These are phyloP conservation scores for Kuraishia cidri DNA, from an alignment of 805 yeast genomes.

Conservation along the genomic window DNA sequence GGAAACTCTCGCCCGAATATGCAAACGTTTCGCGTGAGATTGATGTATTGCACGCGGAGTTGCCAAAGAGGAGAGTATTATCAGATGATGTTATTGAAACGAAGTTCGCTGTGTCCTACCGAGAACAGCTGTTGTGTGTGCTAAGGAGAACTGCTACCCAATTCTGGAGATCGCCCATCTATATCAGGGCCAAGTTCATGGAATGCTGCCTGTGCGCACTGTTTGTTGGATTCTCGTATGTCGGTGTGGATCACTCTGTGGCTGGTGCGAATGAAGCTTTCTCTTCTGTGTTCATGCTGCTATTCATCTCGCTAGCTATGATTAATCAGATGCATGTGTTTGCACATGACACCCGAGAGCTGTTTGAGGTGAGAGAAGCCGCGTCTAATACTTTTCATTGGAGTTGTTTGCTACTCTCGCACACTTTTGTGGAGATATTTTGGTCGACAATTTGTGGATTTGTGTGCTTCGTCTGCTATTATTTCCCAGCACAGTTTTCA, in stretches of 20 bases:
- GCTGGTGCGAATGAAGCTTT: slow-evolving; percentile 51
- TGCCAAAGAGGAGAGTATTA: slow-evolving; percentile 7
- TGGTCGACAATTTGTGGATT: slow-evolving; percentile 42
- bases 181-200: slow-evolving; percentile 37
- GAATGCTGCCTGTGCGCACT: slow-evolving; percentile 32
- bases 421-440: slow-evolving; percentile 51
- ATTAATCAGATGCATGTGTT: slow-evolving; percentile 58
- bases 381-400: slow-evolving; percentile 70
- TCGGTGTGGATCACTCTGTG: slow-evolving; percentile 39
- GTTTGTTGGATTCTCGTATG: slow-evolving; percentile 51
- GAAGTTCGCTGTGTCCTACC: slow-evolving; percentile 37
- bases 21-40: slow-evolving; percentile 17
- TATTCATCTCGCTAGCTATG: slow-evolving; percentile 50
- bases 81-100: slow-evolving; percentile 2
- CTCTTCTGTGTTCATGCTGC: slow-evolving; percentile 44
- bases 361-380: slow-evolving; percentile 64
- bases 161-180: slow-evolving; percentile 38
- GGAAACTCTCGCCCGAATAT: slow-evolving; percentile 21
- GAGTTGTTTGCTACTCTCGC: slow-evolving; percentile 47
- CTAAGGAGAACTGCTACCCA: slow-evolving; percentile 27
- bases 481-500: slow-evolving; percentile 25
- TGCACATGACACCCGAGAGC: slow-evolving; percentile 47
- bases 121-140: slow-evolving; percentile 24
- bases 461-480: slow-evolving; percentile 31
- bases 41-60: slow-evolving; percentile 12